Conservation (phyloP, 176 grass and related monocot genomes). For the Poa pratensis region DNA sequence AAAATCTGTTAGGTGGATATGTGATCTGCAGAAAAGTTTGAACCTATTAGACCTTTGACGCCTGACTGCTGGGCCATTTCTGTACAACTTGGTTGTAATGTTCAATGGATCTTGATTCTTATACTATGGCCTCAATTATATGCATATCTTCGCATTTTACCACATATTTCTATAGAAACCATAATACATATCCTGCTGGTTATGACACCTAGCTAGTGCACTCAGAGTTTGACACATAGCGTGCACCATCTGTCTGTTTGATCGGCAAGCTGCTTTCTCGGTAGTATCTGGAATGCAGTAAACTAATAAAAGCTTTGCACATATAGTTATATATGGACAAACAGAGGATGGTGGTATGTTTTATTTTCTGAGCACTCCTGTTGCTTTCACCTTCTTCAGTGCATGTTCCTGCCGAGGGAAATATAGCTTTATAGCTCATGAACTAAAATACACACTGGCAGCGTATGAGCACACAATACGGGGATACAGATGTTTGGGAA, state of each 20-base stretch:
- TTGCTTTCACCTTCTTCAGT: conserved; percentile 49
- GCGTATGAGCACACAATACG: conserved; percentile 43
- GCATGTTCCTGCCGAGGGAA: conserved; percentile 43
- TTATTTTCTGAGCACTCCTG: conserved; percentile 3
- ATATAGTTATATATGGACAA: conserved; percentile 16
- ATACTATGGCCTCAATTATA: background rate
- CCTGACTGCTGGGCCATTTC: background rate
- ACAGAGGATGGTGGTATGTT: conserved; percentile 30
- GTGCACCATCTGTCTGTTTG: background rate
- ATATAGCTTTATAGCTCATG: conserved; percentile 6
- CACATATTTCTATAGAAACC: background rate
- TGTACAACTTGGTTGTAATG: background rate
- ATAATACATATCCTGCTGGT: conserved; percentile 14
- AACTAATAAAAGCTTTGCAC: background rate
- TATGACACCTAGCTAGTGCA: background rate
- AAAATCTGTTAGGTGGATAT: too few species aligned
- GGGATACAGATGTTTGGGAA: conserved; percentile 44
- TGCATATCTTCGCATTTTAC: background rate
- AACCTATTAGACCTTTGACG: background rate
- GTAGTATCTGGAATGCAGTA: background rate
- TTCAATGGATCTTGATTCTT: conserved; percentile 18
- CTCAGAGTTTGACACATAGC: conserved; percentile 5
- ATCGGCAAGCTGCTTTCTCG: background rate
- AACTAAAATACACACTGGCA: conserved; percentile 40
- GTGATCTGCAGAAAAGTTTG: conserved; percentile 7